Conservation (phyloP, 306 rosid species). For the Abrus pulchellus region DNA sequence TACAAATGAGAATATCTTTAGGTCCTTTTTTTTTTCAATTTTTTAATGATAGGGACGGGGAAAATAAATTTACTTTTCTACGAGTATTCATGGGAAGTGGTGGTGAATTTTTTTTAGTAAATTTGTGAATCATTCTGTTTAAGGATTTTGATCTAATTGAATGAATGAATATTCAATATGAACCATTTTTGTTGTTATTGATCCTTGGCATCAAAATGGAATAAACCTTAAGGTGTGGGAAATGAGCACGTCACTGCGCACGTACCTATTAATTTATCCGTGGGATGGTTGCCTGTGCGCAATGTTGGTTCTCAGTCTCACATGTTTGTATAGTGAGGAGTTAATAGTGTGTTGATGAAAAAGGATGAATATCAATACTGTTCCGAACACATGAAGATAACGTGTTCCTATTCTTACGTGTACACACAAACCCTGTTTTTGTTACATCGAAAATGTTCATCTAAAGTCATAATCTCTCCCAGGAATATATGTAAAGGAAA, state of each 20-base stretch:
- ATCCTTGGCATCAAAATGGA: not conserved
- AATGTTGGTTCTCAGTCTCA: conserved; percentile 29
- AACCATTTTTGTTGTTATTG: not conserved
- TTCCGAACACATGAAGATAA: conserved; percentile 35
- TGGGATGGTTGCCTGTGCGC: conserved; percentile 17
- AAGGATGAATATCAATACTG: conserved; percentile 47
- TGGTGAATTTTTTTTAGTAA: not conserved
- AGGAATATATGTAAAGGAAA: conserved; percentile 52
- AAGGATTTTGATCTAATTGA: not conserved
- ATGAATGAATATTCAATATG: not conserved
- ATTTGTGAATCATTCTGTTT: conserved; percentile 3
- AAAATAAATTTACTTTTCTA: too few relatives aligned
- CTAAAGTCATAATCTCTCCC: conserved; percentile 45
- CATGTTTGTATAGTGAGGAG: conserved; percentile 45
- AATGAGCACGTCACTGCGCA: not conserved
- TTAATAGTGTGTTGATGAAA: conserved; percentile 41
- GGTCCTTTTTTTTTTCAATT: too few relatives aligned
- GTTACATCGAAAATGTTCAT: conserved; percentile 38
- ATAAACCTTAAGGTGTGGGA: not conserved
- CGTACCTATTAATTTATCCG: not conserved
- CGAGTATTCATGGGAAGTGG: not conserved
- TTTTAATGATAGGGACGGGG: not conserved
- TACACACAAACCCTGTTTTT: conserved; percentile 36
- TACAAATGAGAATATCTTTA: too few relatives aligned
- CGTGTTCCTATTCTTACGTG: conserved; percentile 28